Conservation (phyloP, 805 yeast genomes). For the Suhomyces sp. region DNA sequence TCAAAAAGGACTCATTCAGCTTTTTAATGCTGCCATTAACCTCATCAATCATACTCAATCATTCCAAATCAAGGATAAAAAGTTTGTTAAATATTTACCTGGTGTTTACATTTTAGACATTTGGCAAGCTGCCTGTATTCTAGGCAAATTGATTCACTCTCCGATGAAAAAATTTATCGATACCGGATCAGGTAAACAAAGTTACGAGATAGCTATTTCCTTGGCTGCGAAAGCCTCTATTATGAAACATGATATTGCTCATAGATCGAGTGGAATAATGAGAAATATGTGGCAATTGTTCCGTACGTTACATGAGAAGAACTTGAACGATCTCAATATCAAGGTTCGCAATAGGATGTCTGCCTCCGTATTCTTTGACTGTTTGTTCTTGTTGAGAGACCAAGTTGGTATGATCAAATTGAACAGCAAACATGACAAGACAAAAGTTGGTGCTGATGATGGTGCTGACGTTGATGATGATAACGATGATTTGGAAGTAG, state of each 20-base stretch:
- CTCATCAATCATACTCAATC: slow-evolving; percentile 64
- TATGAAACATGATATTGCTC: slow-evolving; percentile 87
- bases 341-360: slow-evolving; percentile 82
- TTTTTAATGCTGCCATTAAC: slow-evolving; percentile 77
- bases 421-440: slow-evolving; percentile 35
- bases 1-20: slow-evolving; percentile 68
- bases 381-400: slow-evolving; percentile 78
- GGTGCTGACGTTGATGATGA: slow-evolving; percentile 25
- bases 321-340: slow-evolving; percentile 42
- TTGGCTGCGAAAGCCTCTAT: slow-evolving; percentile 79
- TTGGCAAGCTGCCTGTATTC: slow-evolving; percentile 90
- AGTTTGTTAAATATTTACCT: slow-evolving; percentile 76
- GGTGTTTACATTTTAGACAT: slow-evolving; percentile 76
- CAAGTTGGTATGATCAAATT: slow-evolving; percentile 81
- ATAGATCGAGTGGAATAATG: slow-evolving; percentile 91
- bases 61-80: slow-evolving; percentile 58
- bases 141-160: slow-evolving; percentile 77
- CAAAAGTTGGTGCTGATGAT: slow-evolving; percentile 18
- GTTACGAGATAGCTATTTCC: slow-evolving; percentile 65
- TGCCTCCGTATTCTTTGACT: slow-evolving; percentile 90
- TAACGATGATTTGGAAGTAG: slow-evolving; percentile 30
- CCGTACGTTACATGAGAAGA: slow-evolving; percentile 60
- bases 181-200: slow-evolving; percentile 64
- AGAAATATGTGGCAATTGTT: slow-evolving; percentile 90
- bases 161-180: slow-evolving; percentile 67